Evolutionary conservation across 352 stramenopile genomes (phyloP).

Genomic region (Phytophthora vignae): DNA sequence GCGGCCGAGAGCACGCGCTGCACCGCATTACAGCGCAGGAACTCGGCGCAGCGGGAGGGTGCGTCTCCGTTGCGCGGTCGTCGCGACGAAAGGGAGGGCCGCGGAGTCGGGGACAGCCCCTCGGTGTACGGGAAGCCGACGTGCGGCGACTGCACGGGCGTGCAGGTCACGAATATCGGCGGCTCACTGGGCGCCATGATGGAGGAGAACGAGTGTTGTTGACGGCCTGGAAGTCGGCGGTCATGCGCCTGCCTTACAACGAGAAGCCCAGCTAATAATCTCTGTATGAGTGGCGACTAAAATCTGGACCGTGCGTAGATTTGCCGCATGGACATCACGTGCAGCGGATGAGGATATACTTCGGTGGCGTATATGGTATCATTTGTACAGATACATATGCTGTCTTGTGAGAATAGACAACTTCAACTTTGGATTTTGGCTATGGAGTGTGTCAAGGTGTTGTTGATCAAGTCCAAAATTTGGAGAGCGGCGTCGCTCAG

Average conservation of each 20-base stretch:
- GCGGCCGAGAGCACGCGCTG: conserved; percentile 66
- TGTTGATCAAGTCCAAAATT: neutral
- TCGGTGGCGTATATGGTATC: neutral
- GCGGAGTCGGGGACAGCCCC: conserved; percentile 9
- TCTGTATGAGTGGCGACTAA: conserved; percentile 25
- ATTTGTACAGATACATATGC: conserved; percentile 1
- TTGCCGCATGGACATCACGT: conserved; percentile 1
- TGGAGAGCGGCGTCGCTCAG: neutral
- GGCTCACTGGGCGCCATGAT: neutral
- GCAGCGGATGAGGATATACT: neutral
- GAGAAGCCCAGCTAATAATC: neutral
- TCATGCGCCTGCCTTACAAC: neutral
- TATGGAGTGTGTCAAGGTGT: neutral
- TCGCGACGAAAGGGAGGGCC: conserved; percentile 7
- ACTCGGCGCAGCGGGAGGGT: conserved; percentile 14
- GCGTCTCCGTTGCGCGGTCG: conserved; percentile 6
- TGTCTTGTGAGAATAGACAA: conserved; percentile 11
- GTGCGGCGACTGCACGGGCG: neutral
- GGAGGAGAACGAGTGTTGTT: neutral
- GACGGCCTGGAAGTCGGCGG: conserved; percentile 2
- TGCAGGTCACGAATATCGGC: neutral
- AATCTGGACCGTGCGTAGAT: conserved; percentile 1
- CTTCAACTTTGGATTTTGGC: conserved; percentile 13
- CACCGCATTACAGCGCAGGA: conserved; percentile 53
- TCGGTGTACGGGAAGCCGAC: conserved; percentile 14